Evolutionary conservation across 2,329 filamentous ascomycete species (phyloP), one percentile per base, ranked within the genome.

Genomic region (Fusarium citri): DNA sequence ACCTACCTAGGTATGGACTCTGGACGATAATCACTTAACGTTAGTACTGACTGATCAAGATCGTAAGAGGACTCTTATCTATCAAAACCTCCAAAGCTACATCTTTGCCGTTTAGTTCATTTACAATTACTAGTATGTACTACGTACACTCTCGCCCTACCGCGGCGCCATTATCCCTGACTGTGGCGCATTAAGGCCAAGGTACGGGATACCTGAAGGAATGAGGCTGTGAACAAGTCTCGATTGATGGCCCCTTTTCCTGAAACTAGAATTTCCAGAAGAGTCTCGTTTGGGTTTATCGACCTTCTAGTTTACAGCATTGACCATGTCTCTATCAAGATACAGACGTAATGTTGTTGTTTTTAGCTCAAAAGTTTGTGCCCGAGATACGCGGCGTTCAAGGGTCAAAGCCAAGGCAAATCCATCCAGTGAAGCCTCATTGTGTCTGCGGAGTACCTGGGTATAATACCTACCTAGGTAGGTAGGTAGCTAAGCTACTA

Each of bases 261-360:
- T 20, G 23, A 20, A 11, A 30, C 45, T 43, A 60, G 54, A 68
- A 53, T 58, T 71, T 65, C 68, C 55, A 71, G 64, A 68, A 71
- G 59, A 49, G 40, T 51, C 30, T 34, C 31, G 12, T 55, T 37
- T 64, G 20, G 42, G 47, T 23, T 23, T 50, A 56, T 48, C 31
- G 20, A 40, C 50, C 63, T 47, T 47, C 25, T 65, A 56, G 65
- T 22, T 20, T 23, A 43, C 59, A 71, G 68, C 68, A 60, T 49
- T 68, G 68, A 68, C 68, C 59, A 71, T 45, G 55, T 53, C 45
- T 66, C 49, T 55, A 57, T 50, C 46, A 54, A 45, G 53, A 43
- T 59, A 67, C 34, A 68, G 66, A 72, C 66, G 69, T 65, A 68
- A 69, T 55, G 45, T 43, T 20, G 59, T 63, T 68, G 61, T 57